These are phyloP conservation scores for Phyllachora maydis DNA, from an alignment of 2,329 filamentous ascomycete genomes.

Conservation along the genomic window DNA sequence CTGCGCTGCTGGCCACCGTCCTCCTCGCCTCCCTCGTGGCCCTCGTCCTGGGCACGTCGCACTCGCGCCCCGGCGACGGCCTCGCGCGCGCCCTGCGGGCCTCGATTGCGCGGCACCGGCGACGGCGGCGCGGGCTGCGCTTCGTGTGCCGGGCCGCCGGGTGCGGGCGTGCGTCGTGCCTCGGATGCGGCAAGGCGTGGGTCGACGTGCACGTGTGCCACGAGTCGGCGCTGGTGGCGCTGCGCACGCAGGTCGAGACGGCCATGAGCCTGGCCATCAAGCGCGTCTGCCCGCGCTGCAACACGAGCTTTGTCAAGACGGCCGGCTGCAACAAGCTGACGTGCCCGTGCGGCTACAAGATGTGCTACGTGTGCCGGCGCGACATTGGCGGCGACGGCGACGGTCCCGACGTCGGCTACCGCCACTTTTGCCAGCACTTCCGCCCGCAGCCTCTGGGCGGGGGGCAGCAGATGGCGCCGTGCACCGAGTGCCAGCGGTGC, in stretches of 20 bases:
- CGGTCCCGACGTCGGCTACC: slow-evolving; percentile 49
- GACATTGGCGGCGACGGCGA: slow-evolving; percentile 32
- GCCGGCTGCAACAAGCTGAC: slow-evolving; percentile 94
- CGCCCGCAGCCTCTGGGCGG: no score
- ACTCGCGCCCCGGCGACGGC: slow-evolving; percentile 19
- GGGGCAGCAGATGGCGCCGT: slow-evolving; percentile 51
- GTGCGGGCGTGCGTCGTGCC: slow-evolving; percentile 56
- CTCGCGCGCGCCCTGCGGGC: slow-evolving; percentile 26
- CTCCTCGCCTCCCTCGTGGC: slow-evolving; percentile 23
- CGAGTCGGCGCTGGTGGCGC: slow-evolving; percentile 59
- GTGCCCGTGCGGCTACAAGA: slow-evolving; percentile 87
- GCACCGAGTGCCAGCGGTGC: slow-evolving; percentile 61
- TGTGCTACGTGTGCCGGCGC: slow-evolving; percentile 92
- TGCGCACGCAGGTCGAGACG: slow-evolving; percentile 78
- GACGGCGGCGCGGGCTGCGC: slow-evolving; percentile 49
- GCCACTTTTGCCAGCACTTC: slow-evolving; percentile 94
- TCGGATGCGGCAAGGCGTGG: slow-evolving; percentile 69
- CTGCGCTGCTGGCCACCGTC: slow-evolving; percentile 31
- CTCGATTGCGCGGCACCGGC: slow-evolving; percentile 45
- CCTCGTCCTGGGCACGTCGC: slow-evolving; percentile 19
- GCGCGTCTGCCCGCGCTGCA: slow-evolving; percentile 80
- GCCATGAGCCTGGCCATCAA: slow-evolving; percentile 90
- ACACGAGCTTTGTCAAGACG: slow-evolving; percentile 80
- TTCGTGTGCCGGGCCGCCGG: slow-evolving; percentile 55
- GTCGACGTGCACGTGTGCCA: slow-evolving; percentile 77